Evolutionary conservation across 306 rosid genomes (phyloP).

Genomic region (Senna tora): DNA sequence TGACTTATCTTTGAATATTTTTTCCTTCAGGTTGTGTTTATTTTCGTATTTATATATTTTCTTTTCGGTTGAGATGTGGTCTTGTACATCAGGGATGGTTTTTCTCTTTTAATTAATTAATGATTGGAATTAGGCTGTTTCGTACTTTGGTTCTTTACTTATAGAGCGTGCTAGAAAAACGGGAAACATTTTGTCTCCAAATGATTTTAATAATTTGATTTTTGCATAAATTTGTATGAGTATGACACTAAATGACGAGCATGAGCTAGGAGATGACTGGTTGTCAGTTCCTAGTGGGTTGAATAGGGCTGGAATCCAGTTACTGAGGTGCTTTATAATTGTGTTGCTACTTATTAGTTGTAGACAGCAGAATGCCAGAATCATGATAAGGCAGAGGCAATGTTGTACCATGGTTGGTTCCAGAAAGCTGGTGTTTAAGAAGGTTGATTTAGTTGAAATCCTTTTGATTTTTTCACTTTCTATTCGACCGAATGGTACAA

Average conservation of each 20-base stretch:
- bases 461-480: background rate
- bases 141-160: background rate
- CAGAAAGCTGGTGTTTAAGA: background rate
- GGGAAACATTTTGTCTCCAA: background rate
- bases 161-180: background rate
- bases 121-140: background rate
- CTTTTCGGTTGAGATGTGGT: background rate
- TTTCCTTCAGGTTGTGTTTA: background rate
- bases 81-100: background rate
- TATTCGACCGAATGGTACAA: background rate
- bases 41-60: background rate
- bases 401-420: background rate
- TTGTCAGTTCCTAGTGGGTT: background rate
- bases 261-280: slow-evolving; percentile 15
- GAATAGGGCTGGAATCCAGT: background rate
- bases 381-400: background rate
- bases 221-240: background rate
- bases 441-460: background rate
- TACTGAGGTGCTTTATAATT: background rate
- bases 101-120: background rate
- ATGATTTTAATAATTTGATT: background rate
- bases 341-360: background rate
- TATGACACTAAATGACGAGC: background rate
- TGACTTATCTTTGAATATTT: background rate
- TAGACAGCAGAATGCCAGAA: background rate